These are phyloP conservation scores for Nicotiana sylvestris DNA, from an alignment of 257 asterid species.

Conservation along the genomic window DNA sequence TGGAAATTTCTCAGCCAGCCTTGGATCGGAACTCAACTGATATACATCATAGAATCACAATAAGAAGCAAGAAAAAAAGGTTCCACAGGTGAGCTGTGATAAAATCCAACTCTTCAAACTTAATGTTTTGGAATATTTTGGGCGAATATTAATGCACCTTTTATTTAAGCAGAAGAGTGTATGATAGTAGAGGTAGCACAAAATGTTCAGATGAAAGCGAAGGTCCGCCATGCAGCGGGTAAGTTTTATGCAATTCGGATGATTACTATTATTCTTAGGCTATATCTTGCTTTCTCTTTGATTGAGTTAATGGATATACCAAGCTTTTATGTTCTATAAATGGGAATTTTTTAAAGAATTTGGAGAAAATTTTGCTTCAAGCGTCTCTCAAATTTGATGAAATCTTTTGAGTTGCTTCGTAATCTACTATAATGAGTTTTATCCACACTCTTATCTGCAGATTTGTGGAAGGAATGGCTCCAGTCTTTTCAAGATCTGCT, in stretches of 20 bases:
- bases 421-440: background rate
- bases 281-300: background rate
- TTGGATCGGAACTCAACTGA: slow-evolving; percentile 96
- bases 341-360: background rate
- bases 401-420: background rate
- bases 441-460: slow-evolving; percentile 32
- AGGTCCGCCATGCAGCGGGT: slow-evolving; percentile 99
- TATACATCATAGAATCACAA: slow-evolving; percentile 89
- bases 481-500: slow-evolving; percentile 90
- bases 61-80: slow-evolving; percentile 58
- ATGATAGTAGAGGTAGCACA: slow-evolving; percentile 68
- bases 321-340: background rate
- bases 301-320: background rate
- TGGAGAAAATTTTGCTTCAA: background rate
- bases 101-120: background rate
- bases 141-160: background rate
- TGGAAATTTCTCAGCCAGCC: slow-evolving; percentile 98
- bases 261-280: background rate
- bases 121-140: slow-evolving; percentile 8
- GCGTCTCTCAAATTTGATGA: background rate
- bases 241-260: background rate
- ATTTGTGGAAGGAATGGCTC: slow-evolving; percentile 99
- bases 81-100: slow-evolving; percentile 63
- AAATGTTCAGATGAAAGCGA: slow-evolving; percentile 74
- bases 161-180: slow-evolving; percentile 67